These are phyloP conservation scores for Butyriboletus appendiculatus DNA, from an alignment of 1,284 basidiomycete species.

Conservation along the genomic window DNA sequence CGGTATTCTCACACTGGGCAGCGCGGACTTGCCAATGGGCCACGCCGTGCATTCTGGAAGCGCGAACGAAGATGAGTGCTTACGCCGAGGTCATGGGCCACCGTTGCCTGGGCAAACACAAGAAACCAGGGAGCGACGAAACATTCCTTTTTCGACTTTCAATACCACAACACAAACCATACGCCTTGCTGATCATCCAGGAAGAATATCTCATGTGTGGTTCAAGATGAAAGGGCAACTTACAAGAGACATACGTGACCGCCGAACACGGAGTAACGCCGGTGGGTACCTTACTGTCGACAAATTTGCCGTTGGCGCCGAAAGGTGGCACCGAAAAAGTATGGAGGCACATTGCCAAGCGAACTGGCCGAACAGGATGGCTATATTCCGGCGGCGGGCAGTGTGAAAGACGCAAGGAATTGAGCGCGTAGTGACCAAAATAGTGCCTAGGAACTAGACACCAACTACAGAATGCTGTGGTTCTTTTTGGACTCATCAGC, in stretches of 20 bases:
- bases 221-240: not conserved
- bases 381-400: not conserved
- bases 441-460: slow-evolving; percentile 1
- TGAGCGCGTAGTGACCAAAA: not conserved
- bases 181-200: not conserved
- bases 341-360: not conserved
- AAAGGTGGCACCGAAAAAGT: not conserved
- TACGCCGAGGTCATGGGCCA: too few species aligned
- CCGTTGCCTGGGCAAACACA: not conserved
- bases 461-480: not conserved
- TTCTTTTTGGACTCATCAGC: not conserved
- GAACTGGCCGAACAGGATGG: not conserved
- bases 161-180: not conserved
- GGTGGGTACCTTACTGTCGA: not conserved
- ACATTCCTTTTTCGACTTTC: not conserved
- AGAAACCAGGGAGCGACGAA: not conserved
- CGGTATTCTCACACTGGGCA: slow-evolving; percentile 4
- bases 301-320: not conserved
- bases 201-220: not conserved
- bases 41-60: slow-evolving; percentile 1
- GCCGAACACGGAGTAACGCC: not conserved
- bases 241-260: not conserved
- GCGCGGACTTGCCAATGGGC: not conserved
- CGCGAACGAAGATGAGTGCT: not conserved
- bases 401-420: not conserved